Base-by-base conservation (phyloP, 441 rosid species). In the Biscutella laevigata region DNA sequence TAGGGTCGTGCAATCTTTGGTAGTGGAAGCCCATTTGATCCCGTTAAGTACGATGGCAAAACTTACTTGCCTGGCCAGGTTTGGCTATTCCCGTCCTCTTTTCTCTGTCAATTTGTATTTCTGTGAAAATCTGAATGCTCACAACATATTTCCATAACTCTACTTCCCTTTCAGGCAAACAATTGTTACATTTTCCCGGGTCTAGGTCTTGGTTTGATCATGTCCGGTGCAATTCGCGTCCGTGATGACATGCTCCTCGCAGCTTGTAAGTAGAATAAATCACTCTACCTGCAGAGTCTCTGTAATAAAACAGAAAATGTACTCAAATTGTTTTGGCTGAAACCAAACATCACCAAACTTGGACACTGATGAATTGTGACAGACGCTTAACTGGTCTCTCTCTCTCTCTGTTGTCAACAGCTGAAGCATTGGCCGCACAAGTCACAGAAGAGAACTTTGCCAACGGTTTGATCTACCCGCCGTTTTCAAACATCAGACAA, bases 161-260 rank as follows among this genome's bases (percentile, higher is more conserved):
- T 49, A 12, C 11, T 34, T 9, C 32, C 47, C 17, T 63, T 69
- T n/a, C 84, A 90, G 94, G 92, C 92, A 64, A 90, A 90, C 73
- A 90, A 90, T 71, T 95, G 96, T 44, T 90, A 90, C 75, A 78
- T 90, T 47, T 90, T 90, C 80, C 98, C 98, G 0, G 98, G 96
- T 53, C 69, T 90, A n/a, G 98, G 98, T 48, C 77, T 90, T 70
- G 98, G 98, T 62, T 54, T 90, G 77, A 78, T 90, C 53, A 83
- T 90, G 50, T 81, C 90, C 0, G 96, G 98, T 12, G 86, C 98
- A 6, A 90, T 90, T 49, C 96, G 95, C 25, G 90, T 90, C 54
- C 89, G 82, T 22, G 86, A 84, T 64, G 88, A 81, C 71, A 78
- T 90, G 98, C 96, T 90, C 62, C 74, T 90, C 68, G 98, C 88